Base-by-base conservation (phyloP, 1,284 basidiomycete genomes). In the Schizopora paradoxa region DNA sequence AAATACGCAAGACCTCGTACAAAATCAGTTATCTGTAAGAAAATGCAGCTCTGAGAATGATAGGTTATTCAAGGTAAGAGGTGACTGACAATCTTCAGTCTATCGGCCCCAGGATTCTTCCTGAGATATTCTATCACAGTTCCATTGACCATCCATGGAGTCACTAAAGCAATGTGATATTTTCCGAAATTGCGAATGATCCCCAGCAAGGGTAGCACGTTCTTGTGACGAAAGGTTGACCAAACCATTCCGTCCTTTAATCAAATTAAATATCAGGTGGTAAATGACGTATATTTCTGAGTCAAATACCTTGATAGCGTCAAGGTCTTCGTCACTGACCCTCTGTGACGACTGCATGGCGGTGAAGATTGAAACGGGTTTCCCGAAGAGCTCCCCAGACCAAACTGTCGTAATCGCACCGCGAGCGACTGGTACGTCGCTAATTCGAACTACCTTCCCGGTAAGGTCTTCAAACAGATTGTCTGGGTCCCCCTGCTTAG, bases 341-440 rank as follows among this genome's bases (percentile, higher is more conserved):
- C 14, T 21, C 18, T 5, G 27, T 5, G 25, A 29, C 10, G 38
- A 35, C 11, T 22, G 8, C 29, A 10, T 26, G 41, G 26, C 41
- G 35, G 19, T 45, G 39, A 8, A 50, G 26, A 13, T 40, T 28
- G 13, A n/a, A n/a, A 51, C 49, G 10, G 22, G 16, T 34, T 51
- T 51, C 7, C 49, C 45, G 29, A 45, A 47, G 14, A 51, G n/a
- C 34, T 51, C 45, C 5, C 43, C 45, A 7, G 33, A 32, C 45
- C 45, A 47, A 10, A 51, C 41, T 4, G 45, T 27, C 22, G 40
- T 43, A 22, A 39, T 18, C 8, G 44, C 44, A 32, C 49, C 49
- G 34, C 45, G 43, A n/a, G 49, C 43, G 18, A 51, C 23, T 11
- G 39, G 41, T n/a, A 34, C 11, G 10, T 36, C 22, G 29, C 29